These are phyloP conservation scores for Pholiota molesta DNA, from an alignment of 768 basidiomycete genomes.

Conservation along the genomic window DNA sequence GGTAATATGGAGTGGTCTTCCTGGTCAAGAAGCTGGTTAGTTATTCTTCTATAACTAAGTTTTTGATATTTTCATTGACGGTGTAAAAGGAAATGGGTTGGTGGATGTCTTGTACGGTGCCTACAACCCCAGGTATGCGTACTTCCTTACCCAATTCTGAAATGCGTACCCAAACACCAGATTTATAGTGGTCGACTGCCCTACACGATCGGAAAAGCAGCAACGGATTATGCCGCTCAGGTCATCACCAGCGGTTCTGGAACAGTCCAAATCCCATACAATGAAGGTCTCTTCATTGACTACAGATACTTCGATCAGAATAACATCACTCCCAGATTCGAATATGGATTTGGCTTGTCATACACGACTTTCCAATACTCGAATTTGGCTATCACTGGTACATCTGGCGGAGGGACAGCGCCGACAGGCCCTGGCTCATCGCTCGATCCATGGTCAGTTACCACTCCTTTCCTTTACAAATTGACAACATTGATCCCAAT, in stretches of 20 bases:
- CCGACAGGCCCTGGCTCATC: conserved; percentile 52
- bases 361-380: conserved; percentile 63
- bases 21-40: conserved; percentile 65
- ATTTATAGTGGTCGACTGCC: conserved; percentile 43
- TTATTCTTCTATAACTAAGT: neutral
- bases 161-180: neutral
- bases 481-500: neutral
- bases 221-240: conserved; percentile 60
- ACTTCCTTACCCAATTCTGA: neutral
- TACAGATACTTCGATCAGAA: conserved; percentile 60
- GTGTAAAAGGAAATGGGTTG: conserved; percentile 50
- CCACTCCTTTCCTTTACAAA: neutral
- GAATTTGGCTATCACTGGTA: conserved; percentile 42
- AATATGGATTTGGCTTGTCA: conserved; percentile 54
- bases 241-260: conserved; percentile 39
- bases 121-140: conserved; percentile 57
- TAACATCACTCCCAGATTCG: conserved; percentile 48
- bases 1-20: conserved; percentile 53
- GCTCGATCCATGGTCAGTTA: conserved; percentile 49
- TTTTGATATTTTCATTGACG: neutral
- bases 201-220: conserved; percentile 56
- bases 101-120: conserved; percentile 62
- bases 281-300: conserved; percentile 59
- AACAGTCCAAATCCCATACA: conserved; percentile 55
- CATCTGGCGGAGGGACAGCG: conserved; percentile 43